phyloP scores from a whole-genome alignment of 2,329 filamentous ascomycete genomes.

The Penicillium sp. region DNA sequence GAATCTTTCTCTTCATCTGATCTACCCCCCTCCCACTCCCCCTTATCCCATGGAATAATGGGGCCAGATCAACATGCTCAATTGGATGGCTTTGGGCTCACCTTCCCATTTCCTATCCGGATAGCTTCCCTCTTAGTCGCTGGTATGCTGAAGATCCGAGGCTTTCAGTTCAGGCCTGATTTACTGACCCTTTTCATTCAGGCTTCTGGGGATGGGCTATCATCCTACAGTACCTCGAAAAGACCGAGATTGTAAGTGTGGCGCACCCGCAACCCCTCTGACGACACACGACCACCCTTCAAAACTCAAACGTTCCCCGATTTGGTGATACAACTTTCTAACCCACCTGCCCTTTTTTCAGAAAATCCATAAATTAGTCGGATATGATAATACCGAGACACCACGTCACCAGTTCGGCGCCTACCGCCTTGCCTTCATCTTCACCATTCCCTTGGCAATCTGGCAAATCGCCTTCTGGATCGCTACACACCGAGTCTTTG shows the following conservation, averaged over 20 bases:
- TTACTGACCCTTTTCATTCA: conserved; percentile 41
- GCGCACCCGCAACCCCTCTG: conserved; percentile 7
- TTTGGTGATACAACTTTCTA: too few species aligned
- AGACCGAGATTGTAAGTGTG: conserved; percentile 70
- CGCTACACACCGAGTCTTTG: conserved; percentile 71
- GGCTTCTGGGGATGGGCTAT: conserved; percentile 94
- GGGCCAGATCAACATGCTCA: conserved; percentile 46
- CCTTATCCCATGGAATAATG: conserved; percentile 50
- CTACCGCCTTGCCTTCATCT: conserved; percentile 80
- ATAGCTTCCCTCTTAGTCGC: conserved; percentile 83
- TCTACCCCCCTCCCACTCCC: conserved; percentile 22
- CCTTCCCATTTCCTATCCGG: conserved; percentile 87
- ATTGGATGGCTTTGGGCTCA: conserved; percentile 82
- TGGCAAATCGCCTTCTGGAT: conserved; percentile 84
- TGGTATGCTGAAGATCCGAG: conserved; percentile 63
- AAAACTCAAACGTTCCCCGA: too few species aligned
- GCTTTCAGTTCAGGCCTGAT: too few species aligned
- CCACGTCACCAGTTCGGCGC: conserved; percentile 78
- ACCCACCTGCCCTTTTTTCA: conserved; percentile 34
- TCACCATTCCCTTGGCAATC: conserved; percentile 70
- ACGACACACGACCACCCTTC: not conserved
- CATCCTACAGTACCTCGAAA: conserved; percentile 85
- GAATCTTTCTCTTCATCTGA: not conserved
- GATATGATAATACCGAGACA: conserved; percentile 76
- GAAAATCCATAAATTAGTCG: conserved; percentile 83